These are phyloP conservation scores for Scorias spongiosa DNA, from an alignment of 2,329 filamentous ascomycete species.

Conservation along the genomic window DNA sequence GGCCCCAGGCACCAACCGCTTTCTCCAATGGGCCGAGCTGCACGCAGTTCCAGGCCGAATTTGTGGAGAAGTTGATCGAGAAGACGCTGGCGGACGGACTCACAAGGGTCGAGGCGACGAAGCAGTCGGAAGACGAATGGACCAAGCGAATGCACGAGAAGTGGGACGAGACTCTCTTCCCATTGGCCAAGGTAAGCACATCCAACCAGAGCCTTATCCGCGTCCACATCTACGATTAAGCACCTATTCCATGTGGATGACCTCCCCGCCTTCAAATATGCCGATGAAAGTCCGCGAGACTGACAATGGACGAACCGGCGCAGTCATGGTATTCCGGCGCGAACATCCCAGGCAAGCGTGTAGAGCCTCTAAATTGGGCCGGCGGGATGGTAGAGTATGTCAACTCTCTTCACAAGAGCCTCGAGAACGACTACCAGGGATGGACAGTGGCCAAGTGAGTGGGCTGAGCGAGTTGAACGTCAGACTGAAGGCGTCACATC, in stretches of 20 bases:
- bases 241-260: no score
- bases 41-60: constrained; percentile 30
- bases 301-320: not conserved
- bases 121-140: constrained; percentile 29
- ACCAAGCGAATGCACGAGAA: constrained; percentile 14
- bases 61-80: constrained; percentile 28
- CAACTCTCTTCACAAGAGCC: constrained; percentile 11
- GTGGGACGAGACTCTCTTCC: constrained; percentile 18
- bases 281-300: no score
- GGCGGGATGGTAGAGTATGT: constrained; percentile 22
- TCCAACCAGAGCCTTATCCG: no score
- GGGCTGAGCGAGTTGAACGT: no score
- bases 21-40: constrained; percentile 32
- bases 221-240: no score
- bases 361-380: constrained; percentile 30
- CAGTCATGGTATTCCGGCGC: constrained; percentile 23
- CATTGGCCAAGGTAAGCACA: constrained; percentile 8
- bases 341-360: constrained; percentile 31
- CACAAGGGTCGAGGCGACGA: constrained; percentile 25
- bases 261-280: no score
- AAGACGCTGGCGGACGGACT: constrained; percentile 23
- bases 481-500: no score
- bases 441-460: constrained; percentile 9
- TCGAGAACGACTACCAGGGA: constrained; percentile 17
- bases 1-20: constrained; percentile 31